A percentile compares a stretch with the other conserved stretches of the same genome.
These are phyloP conservation scores for Glycine soja DNA, from an alignment of 306 rosid genomes.

Conservation along the genomic window DNA sequence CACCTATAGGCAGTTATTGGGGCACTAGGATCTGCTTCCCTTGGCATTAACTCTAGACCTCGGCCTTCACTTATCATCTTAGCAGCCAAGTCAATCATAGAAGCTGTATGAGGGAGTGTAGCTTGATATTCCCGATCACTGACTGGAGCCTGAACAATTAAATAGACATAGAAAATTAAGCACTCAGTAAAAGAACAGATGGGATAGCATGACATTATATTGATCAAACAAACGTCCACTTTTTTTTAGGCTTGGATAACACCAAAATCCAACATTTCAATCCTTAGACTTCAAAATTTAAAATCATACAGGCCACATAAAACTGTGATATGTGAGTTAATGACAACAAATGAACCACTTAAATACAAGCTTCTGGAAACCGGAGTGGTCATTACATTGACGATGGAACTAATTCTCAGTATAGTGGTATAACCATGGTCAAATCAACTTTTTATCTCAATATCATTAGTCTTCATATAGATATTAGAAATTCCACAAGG, in stretches of 20 bases:
- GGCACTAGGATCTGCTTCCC: conserved; percentile 73
- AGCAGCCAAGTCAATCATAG: conserved; percentile 96
- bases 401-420: neutral
- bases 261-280: conserved; percentile 36
- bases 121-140: conserved; percentile 95
- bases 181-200: conserved; percentile 37
- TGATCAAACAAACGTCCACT: conserved; percentile 21
- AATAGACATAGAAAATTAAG: conserved; percentile 41
- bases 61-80: conserved; percentile 88
- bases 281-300: conserved; percentile 26
- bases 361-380: neutral
- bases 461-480: neutral
- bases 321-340: neutral
- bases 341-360: neutral
- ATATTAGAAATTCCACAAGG: neutral
- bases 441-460: neutral
- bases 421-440: neutral
- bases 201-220: conserved; percentile 23
- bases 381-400: neutral
- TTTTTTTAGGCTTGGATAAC: conserved; percentile 8
- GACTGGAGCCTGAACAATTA: conserved; percentile 87
- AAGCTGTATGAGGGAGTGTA: conserved; percentile 90
- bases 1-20: conserved; percentile 92
- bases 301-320: neutral
- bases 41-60: conserved; percentile 85